Conservation (phyloP, 495 filamentous ascomycete genomes). For the Penicillium canescens region DNA sequence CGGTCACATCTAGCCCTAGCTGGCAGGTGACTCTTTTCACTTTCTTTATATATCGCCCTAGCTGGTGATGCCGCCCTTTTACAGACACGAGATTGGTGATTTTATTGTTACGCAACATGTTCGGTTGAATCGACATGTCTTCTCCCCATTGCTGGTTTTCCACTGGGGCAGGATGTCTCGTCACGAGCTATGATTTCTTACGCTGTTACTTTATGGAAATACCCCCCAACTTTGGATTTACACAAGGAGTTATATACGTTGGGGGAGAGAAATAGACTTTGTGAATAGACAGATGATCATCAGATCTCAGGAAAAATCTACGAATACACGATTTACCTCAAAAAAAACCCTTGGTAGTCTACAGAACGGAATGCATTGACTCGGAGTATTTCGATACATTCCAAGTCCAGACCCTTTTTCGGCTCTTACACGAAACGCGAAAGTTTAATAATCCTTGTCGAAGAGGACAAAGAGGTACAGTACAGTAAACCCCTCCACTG, state of each 20-base stretch:
- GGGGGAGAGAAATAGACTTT: constrained; percentile 19
- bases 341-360: neutral
- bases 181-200: constrained; percentile 31
- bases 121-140: constrained; percentile 37
- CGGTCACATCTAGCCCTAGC: constrained; percentile 6
- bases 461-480: too few relatives aligned
- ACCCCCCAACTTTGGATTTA: constrained; percentile 18
- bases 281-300: constrained; percentile 14
- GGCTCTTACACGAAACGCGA: too few relatives aligned
- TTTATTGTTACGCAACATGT: constrained; percentile 21
- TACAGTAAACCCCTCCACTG: too few relatives aligned
- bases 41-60: constrained; percentile 20
- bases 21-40: constrained; percentile 13
- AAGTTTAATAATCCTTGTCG: too few relatives aligned
- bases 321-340: neutral
- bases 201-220: constrained; percentile 20
- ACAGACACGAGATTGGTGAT: constrained; percentile 11
- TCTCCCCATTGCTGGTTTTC: constrained; percentile 13
- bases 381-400: too few relatives aligned
- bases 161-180: constrained; percentile 23
- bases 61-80: constrained; percentile 14
- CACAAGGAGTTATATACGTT: constrained; percentile 8
- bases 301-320: neutral
- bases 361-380: too few relatives aligned
- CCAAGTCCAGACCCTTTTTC: too few relatives aligned